Base-by-base conservation (phyloP, 139 green algal genomes). In the Yamagishiella unicocca region DNA sequence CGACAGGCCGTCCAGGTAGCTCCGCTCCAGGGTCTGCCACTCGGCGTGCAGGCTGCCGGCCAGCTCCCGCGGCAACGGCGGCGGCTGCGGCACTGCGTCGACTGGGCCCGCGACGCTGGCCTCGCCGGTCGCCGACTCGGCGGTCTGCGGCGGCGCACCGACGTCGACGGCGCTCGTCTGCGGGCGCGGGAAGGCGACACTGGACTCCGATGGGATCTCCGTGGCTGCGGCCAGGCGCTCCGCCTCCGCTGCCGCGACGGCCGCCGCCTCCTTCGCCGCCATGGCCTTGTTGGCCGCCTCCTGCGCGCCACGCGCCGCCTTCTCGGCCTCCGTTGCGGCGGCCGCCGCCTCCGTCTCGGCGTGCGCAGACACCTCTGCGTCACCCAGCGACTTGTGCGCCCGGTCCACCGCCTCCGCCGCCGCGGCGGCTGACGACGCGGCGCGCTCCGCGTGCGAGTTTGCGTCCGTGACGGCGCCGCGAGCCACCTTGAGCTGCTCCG, bases 401-500 rank as follows among this genome's bases (percentile, higher is more conserved):
- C 89, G 87, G 29, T 88, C 62, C 71, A 90, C 87, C 7, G 94
- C 93, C 19, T 91, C 90, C 27, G 70, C 45, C 24, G 92, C 93
- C 72, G 84, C 54, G 33, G 86, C 62, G 1, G 92, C 92, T 0
- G 90, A 88, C 8, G 33, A 74, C 0, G 46, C 58, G 12, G 92
- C 93, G 2, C 89, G 68, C 76, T 94, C 93, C 10, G 93, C 94
- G n/a, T 93, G 89, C 10, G 24, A 72, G 25, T 88, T 89, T 0
- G 91, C 91, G 42, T 95, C 93, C 22, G 33, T 37, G 2, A 91
- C 90, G 6, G 91, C 92, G 12, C 35, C 68, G 3, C 90, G 90
- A 31, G 88, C 92, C 58, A 93, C 89, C 84, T 94, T 94, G 46
- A 96, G 90, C 66, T 93, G 82, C 84, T 94, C 93, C 38, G 93